These are phyloP conservation scores for Lactarius indigo DNA, from an alignment of 768 basidiomycete species.

Conservation along the genomic window DNA sequence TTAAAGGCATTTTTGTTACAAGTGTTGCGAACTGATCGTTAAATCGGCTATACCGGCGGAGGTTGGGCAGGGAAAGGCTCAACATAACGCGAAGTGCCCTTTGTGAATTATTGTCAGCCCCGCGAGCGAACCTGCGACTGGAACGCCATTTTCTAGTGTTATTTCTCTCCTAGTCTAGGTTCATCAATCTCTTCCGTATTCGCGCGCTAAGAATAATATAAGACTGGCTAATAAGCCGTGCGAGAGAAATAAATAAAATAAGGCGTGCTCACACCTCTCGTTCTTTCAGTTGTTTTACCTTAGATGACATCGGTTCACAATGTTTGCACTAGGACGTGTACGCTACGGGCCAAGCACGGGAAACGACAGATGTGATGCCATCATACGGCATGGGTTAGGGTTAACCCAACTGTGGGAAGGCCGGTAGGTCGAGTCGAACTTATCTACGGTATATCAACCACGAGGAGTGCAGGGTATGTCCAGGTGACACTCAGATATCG, in stretches of 20 bases:
- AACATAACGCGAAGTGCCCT: constrained; percentile 2
- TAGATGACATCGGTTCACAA: too few relatives aligned
- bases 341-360: too few relatives aligned
- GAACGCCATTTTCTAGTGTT: neutral
- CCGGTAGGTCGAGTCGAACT: too few relatives aligned
- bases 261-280: too few relatives aligned
- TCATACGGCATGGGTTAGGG: neutral
- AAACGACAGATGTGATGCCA: neutral
- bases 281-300: too few relatives aligned
- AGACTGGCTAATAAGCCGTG: too few relatives aligned
- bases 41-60: constrained; percentile 4
- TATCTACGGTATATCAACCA: neutral
- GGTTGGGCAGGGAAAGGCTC: constrained; percentile 1
- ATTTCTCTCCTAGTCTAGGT: neutral
- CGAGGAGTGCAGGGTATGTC: neutral
- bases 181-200: neutral
- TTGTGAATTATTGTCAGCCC: neutral
- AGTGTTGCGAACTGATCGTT: constrained; percentile 36
- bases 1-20: constrained; percentile 49
- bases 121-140: neutral
- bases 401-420: neutral
- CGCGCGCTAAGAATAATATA: neutral
- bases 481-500: neutral
- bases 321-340: too few relatives aligned
- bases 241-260: too few relatives aligned